These are phyloP conservation scores for Carallia brachiata DNA, from an alignment of 345 rosid species.

Conservation along the genomic window DNA sequence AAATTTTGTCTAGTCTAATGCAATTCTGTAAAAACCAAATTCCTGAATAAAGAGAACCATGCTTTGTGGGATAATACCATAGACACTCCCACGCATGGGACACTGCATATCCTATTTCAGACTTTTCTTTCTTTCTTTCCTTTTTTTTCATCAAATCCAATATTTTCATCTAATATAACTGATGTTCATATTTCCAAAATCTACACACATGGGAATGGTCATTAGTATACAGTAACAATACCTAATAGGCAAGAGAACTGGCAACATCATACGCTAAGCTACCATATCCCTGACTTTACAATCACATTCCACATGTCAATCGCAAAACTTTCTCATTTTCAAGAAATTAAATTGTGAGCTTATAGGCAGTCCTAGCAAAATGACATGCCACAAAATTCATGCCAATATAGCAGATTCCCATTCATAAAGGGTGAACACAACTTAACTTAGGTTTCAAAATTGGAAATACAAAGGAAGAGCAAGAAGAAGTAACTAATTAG, in stretches of 20 bases:
- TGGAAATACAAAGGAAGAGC: not conserved
- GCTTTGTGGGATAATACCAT: no score
- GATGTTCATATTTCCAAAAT: constrained; percentile 1
- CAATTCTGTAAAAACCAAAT: not conserved
- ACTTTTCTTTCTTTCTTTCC: no score
- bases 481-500: not conserved
- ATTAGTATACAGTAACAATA: not conserved
- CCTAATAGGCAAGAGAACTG: not conserved
- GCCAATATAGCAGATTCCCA: not conserved
- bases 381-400: no score
- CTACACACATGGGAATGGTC: not conserved
- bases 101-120: no score
- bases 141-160: no score
- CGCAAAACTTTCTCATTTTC: no score
- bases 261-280: not conserved
- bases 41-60: not conserved
- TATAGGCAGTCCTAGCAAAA: no score
- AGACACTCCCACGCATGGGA: no score
- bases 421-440: not conserved
- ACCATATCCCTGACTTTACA: no score
- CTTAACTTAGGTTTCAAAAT: not conserved
- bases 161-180: not conserved
- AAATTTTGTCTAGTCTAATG: not conserved
- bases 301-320: no score
- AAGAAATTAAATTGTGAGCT: no score